phyloP scores from a whole-genome alignment of 1,284 basidiomycete species.

The Grifola frondosa region DNA sequence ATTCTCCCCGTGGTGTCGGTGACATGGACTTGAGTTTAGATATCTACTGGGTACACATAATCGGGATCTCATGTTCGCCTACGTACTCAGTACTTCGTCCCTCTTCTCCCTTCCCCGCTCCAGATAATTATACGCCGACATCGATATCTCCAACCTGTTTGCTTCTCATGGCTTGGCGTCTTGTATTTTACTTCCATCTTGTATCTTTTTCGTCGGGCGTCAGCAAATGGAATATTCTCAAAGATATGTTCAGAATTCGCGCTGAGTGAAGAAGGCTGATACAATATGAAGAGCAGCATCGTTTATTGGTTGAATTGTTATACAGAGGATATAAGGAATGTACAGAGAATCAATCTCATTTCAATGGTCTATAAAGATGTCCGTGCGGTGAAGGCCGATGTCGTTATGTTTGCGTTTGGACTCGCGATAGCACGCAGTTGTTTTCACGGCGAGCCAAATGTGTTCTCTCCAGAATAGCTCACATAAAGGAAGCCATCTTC shows the following conservation, averaged over 20 bases:
- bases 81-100: conserved; percentile 11
- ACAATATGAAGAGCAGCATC: too few relatives aligned
- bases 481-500: conserved; percentile 97
- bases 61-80: conserved; percentile 10
- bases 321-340: too few relatives aligned
- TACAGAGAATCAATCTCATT: too few relatives aligned
- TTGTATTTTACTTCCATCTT: conserved; percentile 27
- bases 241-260: background rate
- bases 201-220: conserved; percentile 20
- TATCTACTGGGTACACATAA: conserved; percentile 16
- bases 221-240: conserved; percentile 21
- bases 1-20: conserved; percentile 7
- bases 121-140: conserved; percentile 18
- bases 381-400: too few relatives aligned
- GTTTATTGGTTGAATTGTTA: too few relatives aligned
- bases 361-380: too few relatives aligned
- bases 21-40: conserved; percentile 21
- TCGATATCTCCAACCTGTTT: conserved; percentile 19
- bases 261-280: too few relatives aligned
- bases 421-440: too few relatives aligned
- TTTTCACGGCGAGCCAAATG: conserved; percentile 62
- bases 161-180: conserved; percentile 22
- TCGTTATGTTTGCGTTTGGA: too few relatives aligned
- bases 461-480: conserved; percentile 97
- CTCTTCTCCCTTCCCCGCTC: background rate